Percentiles rank a stretch among this genome's conserved stretches.
phyloP scores from a whole-genome alignment of 768 basidiomycete genomes.

The Leccinum aurantiacum region DNA sequence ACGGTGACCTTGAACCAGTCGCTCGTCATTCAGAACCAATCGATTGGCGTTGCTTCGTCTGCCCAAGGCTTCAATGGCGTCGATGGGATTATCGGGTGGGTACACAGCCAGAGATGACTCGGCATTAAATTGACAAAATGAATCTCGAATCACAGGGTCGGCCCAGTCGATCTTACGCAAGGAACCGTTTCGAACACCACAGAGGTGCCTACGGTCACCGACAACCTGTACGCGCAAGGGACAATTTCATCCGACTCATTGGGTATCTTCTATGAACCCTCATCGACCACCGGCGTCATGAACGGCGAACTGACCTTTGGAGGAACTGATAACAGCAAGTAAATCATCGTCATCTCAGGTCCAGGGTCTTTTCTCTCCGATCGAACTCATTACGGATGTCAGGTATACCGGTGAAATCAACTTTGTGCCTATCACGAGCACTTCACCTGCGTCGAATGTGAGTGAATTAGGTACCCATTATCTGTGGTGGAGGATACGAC shows the following conservation, averaged over 20 bases:
- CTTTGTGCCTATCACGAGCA: constrained; percentile 43
- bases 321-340: constrained; percentile 48
- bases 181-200: constrained; percentile 39
- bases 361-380: neutral
- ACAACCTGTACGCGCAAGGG: constrained; percentile 52
- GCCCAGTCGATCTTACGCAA: constrained; percentile 49
- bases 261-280: constrained; percentile 54
- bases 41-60: constrained; percentile 45
- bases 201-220: constrained; percentile 52
- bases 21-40: constrained; percentile 47
- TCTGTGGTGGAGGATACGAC: neutral
- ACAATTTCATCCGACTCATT: constrained; percentile 45
- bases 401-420: constrained; percentile 37
- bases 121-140: neutral
- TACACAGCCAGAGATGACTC: neutral
- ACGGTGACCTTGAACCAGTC: constrained; percentile 41
- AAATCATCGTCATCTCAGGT: neutral
- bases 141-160: constrained; percentile 35
- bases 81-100: constrained; percentile 54
- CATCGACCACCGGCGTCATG: constrained; percentile 48
- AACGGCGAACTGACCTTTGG: constrained; percentile 63
- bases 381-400: neutral
- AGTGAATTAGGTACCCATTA: constrained; percentile 5
- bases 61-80: constrained; percentile 44
- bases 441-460: constrained; percentile 43